Base-by-base conservation (phyloP, 768 basidiomycete species). In the Mycena leptocephala region DNA sequence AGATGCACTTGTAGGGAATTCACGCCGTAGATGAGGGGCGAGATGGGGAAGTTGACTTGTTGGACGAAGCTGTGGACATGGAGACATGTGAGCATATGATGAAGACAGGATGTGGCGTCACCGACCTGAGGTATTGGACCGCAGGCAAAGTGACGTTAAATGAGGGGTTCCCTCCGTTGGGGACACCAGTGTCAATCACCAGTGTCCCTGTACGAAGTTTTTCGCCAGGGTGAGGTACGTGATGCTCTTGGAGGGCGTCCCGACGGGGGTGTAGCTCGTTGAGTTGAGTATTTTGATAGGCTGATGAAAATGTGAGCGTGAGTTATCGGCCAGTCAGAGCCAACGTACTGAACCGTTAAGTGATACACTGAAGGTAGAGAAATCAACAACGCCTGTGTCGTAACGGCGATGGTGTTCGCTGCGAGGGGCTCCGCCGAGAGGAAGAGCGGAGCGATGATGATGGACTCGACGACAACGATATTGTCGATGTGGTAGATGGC, bases 401-500 rank as follows among this genome's bases (percentile, higher is more conserved):
- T 91, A 22, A 91, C 86, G 8, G 89, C 89, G 55, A 92, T 82
- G 7, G 89, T 74, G 72, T 90, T 87, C 77, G 84, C 87, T 8
- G 84, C 85, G 13, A 92, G 74, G 0, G 90, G 90, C 74, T 91
- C 90, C 0, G 90, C 90, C 70, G 88, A 88, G 76, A 92, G 82
- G 78, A 92, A 88, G 72, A 88, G 78, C 5, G 90, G 90, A 2
- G 83, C 78, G 35, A 92, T 82, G 62, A 87, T 80, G 72, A 91
- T 89, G 43, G 81, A 78, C 87, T 89, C 53, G 11, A 68, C 83
- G 63, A 91, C 84, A 10, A 87, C 82, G 51, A 91, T 83, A 79
- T 91, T 91, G 79, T 90, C 89, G 37, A 91, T 82, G 75, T 90
- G 87, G 78, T 90, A 91, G 62, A 82, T 76, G 58, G 88, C 90